Evolutionary conservation across 768 basidiomycete genomes (phyloP).

Genomic region (Suillus subalutaceus): DNA sequence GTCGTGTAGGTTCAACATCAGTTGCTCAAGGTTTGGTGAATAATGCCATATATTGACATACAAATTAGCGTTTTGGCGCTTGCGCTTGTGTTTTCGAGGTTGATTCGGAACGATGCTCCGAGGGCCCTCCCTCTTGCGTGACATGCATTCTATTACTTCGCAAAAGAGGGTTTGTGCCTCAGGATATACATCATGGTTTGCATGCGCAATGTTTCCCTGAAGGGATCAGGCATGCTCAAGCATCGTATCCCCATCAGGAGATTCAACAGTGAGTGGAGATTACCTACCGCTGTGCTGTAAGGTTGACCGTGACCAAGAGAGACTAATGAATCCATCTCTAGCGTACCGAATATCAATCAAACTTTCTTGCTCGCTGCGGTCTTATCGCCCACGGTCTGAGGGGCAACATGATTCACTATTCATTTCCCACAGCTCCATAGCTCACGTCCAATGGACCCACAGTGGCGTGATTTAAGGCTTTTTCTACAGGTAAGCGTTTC

Average conservation of each 20-base stretch:
- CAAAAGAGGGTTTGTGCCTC: conserved; percentile 3
- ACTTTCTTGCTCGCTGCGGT: not conserved
- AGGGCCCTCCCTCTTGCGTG: not conserved
- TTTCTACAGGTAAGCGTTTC: not conserved
- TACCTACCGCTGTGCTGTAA: not conserved
- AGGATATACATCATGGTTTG: not conserved
- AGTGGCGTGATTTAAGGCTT: not conserved
- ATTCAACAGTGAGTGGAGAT: not conserved
- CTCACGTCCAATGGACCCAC: not conserved
- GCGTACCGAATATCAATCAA: not conserved
- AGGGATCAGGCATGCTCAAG: not conserved
- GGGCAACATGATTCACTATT: not conserved
- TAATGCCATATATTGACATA: not conserved
- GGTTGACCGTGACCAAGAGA: not conserved
- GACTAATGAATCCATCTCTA: not conserved
- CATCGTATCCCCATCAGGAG: not conserved
- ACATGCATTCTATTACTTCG: not conserved
- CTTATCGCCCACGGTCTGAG: not conserved
- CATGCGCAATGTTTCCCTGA: not conserved
- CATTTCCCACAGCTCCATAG: conserved; percentile 6
- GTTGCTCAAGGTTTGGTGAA: not conserved
- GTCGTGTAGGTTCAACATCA: not conserved
- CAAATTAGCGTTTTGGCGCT: not conserved
- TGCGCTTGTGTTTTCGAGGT: not conserved
- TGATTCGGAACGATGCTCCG: conserved; percentile 1